Conservation (phyloP, 768 basidiomycete species). For the Amanita phalloides region DNA sequence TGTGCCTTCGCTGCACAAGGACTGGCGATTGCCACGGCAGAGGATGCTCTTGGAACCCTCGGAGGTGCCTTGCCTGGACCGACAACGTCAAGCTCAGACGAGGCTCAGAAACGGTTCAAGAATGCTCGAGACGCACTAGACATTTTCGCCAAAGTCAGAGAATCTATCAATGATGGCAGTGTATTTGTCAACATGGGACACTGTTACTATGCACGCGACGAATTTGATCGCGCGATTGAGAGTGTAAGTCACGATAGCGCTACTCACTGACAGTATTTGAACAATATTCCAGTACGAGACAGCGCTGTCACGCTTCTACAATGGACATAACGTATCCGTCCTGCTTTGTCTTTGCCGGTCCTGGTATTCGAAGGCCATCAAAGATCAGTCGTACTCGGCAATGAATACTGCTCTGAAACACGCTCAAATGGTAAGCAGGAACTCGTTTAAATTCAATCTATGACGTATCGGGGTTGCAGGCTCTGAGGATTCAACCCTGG, state of each 20-base stretch:
- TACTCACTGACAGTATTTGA: background rate
- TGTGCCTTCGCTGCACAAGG: conserved; percentile 95
- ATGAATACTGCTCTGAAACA: conserved; percentile 82
- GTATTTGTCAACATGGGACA: conserved; percentile 97
- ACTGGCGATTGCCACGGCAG: conserved; percentile 87
- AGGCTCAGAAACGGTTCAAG: conserved; percentile 50
- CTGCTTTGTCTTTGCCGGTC: conserved; percentile 83
- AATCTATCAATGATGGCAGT: conserved; percentile 70
- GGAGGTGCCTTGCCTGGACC: conserved; percentile 34
- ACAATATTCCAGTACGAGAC: conserved; percentile 68
- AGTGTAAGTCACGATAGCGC: conserved; percentile 44
- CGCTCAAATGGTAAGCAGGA: conserved; percentile 55
- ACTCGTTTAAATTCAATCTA: background rate
- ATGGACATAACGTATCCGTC: conserved; percentile 62
- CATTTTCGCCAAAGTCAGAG: conserved; percentile 84
- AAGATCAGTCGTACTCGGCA: conserved; percentile 71
- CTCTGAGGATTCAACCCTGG: conserved; percentile 69
- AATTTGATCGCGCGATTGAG: conserved; percentile 94
- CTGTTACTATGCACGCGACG: conserved; percentile 86
- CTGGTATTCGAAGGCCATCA: conserved; percentile 91
- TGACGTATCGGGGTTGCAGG: conserved; percentile 33
- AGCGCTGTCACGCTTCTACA: conserved; percentile 70
- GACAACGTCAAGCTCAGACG: conserved; percentile 40
- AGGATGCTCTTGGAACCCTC: conserved; percentile 72
- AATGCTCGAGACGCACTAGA: conserved; percentile 83